A percentile compares a stretch with the other conserved stretches of the same genome.
Conservation (phyloP, 306 rosid species). For the Vigna reflexopilosa region DNA sequence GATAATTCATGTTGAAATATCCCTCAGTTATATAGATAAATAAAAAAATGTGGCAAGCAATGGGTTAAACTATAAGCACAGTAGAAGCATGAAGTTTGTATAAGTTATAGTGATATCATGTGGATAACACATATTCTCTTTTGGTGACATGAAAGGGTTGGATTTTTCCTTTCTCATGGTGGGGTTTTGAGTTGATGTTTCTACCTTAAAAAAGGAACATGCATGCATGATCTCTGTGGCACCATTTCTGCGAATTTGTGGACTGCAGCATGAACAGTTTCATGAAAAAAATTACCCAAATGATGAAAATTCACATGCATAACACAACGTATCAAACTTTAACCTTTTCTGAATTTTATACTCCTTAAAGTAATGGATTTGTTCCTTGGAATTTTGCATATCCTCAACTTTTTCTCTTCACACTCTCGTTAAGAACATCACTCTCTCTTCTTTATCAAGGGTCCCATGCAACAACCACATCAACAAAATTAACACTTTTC, state of each 20-base stretch:
- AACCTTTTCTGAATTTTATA: conserved; percentile 30
- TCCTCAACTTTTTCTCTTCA: conserved; percentile 47
- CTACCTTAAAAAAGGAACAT: conserved; percentile 35
- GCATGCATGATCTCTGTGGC: conserved; percentile 31
- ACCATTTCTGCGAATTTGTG: conserved; percentile 31
- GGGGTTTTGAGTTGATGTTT: conserved; percentile 42
- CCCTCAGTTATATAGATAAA: no score
- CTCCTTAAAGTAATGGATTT: conserved; percentile 48
- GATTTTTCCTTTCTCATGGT: background rate
- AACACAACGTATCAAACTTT: conserved; percentile 44
- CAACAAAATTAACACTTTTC: background rate
- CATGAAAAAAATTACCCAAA: conserved; percentile 36
- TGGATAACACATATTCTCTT: background rate
- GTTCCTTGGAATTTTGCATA: conserved; percentile 51
- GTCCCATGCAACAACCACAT: conserved; percentile 20
- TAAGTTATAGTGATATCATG: background rate
- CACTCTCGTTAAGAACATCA: conserved; percentile 28
- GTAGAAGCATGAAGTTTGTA: background rate
- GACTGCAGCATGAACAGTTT: background rate
- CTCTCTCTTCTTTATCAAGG: conserved; percentile 11
- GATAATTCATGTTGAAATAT: no score
- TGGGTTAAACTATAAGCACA: no score
- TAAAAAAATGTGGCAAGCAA: background rate
- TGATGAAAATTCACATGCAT: conserved; percentile 73
- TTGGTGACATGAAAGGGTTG: background rate